Base-by-base conservation (phyloP, 2,329 filamentous ascomycete genomes). In the Drechslerella dactyloides region DNA sequence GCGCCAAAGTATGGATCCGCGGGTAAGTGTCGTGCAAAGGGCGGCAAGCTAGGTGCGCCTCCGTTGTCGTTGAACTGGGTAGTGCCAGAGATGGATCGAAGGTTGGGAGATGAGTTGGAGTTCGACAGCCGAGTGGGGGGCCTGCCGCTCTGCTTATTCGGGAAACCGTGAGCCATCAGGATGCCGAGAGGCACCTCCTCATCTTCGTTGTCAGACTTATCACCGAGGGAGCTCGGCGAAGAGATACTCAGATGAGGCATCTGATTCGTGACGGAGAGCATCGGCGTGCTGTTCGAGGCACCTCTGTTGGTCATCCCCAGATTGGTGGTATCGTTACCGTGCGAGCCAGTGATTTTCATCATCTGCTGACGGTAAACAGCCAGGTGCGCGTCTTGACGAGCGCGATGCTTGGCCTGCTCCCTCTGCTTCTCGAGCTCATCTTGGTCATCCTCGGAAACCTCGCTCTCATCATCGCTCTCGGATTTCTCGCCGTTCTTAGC, bases 311-410 rank as follows among this genome's bases (percentile, higher is more conserved):
- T 76, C 74, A 64, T 79, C 46, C 73, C 73, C 6, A 73, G 63
- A 50, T 75, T 74, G 19, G 75, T 73, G 30, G 73, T 73, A 42
- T 76, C 74, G 21, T 74, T 74, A 6, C 69, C 75, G 27, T 76
- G 73, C 2, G 74, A 90, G 53, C 92, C 92, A 0, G 91, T 96
- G 30, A 94, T 89, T 80, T 96, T 96, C 90, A 93, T 96, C 92
- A 96, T 96, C 80, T 94, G 90, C 79, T 96, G 92, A 66, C 92
- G 86, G 79, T 96, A 96, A 1, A 96, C 89, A 1, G 91, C 85
- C 83, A 96, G 88, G 78, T 94, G 91, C 11, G 92, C 92, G 79
- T 96, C 91, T 78, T 96, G 92, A 82, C 93, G 94, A 76, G 87
- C 86, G 74, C 92, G 84, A 78, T 94, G 90, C 78, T 88, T 90